Evolutionary conservation across 257 asterid species (phyloP).

Genomic region (Avicennia marina): DNA sequence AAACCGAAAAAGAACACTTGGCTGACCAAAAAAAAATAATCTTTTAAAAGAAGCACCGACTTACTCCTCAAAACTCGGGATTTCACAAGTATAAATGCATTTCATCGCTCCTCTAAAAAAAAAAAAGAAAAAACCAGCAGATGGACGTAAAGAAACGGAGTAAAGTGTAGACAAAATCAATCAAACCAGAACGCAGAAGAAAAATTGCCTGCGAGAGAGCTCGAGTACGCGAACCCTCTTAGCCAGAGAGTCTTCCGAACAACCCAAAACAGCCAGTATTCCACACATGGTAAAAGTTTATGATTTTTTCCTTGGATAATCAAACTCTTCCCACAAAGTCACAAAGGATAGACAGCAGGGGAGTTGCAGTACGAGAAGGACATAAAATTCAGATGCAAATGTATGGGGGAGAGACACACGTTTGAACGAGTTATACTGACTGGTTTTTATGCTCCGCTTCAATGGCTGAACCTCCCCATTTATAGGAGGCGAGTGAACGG

Average conservation of each 20-base stretch:
- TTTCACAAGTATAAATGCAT: too few species aligned
- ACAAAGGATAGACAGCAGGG: neutral
- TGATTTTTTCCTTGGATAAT: too few species aligned
- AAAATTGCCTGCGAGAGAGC: conserved; percentile 62
- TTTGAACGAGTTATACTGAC: too few species aligned
- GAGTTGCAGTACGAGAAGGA: neutral
- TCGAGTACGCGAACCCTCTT: conserved; percentile 68
- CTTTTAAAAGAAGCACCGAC: too few species aligned
- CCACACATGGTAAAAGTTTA: conserved; percentile 49
- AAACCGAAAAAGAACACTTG: too few species aligned
- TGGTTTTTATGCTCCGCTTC: too few species aligned
- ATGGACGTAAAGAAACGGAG: neutral
- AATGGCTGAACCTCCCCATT: neutral
- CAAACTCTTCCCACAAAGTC: too few species aligned
- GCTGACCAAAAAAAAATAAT: too few species aligned
- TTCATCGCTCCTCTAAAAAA: too few species aligned
- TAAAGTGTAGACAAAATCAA: neutral
- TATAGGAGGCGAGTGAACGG: neutral
- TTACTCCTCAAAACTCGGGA: too few species aligned
- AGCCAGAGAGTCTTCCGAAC: conserved; percentile 60
- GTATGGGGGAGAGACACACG: neutral
- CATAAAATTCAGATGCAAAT: neutral
- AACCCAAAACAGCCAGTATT: conserved; percentile 61
- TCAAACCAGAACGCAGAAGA: neutral
- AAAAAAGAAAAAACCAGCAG: neutral